Evolutionary conservation across 495 filamentous ascomycete species (phyloP).

Genomic region (Diplogelasinospora grovesii): DNA sequence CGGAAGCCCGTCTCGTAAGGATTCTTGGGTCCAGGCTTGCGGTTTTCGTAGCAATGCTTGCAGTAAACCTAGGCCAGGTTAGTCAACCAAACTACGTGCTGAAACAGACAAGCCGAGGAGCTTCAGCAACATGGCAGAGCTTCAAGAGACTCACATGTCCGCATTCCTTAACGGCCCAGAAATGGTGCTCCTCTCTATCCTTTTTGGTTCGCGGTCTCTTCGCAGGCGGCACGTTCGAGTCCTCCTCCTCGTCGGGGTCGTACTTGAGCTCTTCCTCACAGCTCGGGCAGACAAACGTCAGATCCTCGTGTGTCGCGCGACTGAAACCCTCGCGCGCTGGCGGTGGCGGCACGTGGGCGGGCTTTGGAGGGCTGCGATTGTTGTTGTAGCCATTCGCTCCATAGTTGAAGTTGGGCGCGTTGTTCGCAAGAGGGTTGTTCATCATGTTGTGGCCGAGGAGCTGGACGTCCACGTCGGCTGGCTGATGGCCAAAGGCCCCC

Average conservation of each 20-base stretch:
- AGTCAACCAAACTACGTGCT: not conserved
- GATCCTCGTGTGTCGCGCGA: conserved; percentile 33
- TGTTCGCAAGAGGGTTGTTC: conserved; percentile 21
- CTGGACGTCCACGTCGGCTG: conserved; percentile 13
- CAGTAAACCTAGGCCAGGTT: conserved; percentile 37
- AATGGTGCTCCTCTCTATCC: conserved; percentile 40
- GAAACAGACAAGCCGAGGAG: not conserved
- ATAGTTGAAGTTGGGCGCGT: conserved; percentile 27
- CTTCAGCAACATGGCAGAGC: not conserved
- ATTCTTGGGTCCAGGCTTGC: conserved; percentile 18
- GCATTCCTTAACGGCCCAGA: conserved; percentile 45
- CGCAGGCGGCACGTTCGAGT: conserved; percentile 12
- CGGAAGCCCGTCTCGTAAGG: conserved; percentile 19
- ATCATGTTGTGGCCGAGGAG: conserved; percentile 12
- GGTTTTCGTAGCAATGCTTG: conserved; percentile 35
- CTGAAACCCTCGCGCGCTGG: conserved; percentile 34
- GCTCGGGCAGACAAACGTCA: conserved; percentile 36
- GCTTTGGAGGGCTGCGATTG: conserved; percentile 17
- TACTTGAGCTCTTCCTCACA: conserved; percentile 42
- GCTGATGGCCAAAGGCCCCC: not conserved
- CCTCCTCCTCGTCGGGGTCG: conserved; percentile 28
- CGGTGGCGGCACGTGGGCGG: conserved; percentile 27
- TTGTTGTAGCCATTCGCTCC: conserved; percentile 18
- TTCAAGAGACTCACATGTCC: conserved; percentile 36
- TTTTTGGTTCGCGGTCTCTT: conserved; percentile 36